Conservation (phyloP, 2,329 filamentous ascomycete species). For the Calonectria pseudoturangicola region DNA sequence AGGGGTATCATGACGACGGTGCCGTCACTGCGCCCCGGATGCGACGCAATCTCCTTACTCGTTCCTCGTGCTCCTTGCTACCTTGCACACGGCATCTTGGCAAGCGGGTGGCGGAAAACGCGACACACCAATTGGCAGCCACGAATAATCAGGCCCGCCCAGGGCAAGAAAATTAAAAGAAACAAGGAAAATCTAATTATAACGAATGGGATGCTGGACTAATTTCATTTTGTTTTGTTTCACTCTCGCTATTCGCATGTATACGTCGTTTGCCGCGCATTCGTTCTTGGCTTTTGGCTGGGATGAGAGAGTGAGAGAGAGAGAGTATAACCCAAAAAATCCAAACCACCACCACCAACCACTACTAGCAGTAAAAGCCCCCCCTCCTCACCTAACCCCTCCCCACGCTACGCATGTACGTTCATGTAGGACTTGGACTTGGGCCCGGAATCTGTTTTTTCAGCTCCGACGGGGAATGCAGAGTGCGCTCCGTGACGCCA, state of each 20-base stretch:
- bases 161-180: neutral
- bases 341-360: neutral
- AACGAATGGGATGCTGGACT: neutral
- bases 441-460: constrained; percentile 40
- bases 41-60: constrained; percentile 50
- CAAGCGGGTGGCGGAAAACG: constrained; percentile 23
- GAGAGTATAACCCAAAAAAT: neutral
- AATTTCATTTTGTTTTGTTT: neutral
- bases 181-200: neutral
- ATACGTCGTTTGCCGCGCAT: neutral
- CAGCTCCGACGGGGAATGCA: constrained; percentile 50
- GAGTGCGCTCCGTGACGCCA: constrained; percentile 44
- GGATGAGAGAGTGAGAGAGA: too few species aligned
- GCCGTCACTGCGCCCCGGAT: constrained; percentile 50
- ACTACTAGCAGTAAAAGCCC: neutral
- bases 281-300: neutral
- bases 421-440: constrained; percentile 44
- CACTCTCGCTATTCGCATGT: neutral
- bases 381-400: neutral
- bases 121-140: constrained; percentile 3
- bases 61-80: constrained; percentile 9
- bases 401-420: constrained; percentile 33
- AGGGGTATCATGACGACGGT: constrained; percentile 33
- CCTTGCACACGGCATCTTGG: constrained; percentile 28
- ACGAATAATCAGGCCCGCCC: neutral